Base-by-base conservation (phyloP, 208 protist species). In the Trypanosoma brucei region DNA sequence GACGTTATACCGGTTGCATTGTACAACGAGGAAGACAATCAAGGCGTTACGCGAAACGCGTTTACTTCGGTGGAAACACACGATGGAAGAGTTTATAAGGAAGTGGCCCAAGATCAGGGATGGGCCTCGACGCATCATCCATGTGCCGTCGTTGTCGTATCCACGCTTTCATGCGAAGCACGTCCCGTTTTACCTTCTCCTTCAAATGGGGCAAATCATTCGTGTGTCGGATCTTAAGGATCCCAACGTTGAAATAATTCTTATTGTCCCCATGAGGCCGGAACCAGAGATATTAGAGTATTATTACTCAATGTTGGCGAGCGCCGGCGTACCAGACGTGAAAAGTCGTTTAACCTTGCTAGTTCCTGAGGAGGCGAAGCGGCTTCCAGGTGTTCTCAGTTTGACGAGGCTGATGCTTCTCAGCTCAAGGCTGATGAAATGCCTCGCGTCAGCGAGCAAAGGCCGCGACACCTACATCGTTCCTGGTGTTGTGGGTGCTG, bases 61-160 rank as follows among this genome's bases (percentile, higher is more conserved):
- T 33, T 50, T 91, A 38, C 55, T 76, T 39, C 76, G 77, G 36
- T 96, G 91, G 88, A 70, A 71, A 40, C 72, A 86, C 48, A 94
- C 86, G 11, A 93, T 93, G 86, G 86, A 82, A n/a, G 68, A 81
- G 1, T 96, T 96, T 69, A 78, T 59, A 5, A 55, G 59, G 14
- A 60, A 68, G 3, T 96, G 91, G 88, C 79, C 79, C 0, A 53
- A 66, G 37, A 92, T 93, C 37, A 72, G 81, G n/a, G 66, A 79
- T 5, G 59, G 60, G 7, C 68, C 74, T 1, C 78, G 91, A 39
- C 79, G 72, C n/a, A 65, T 94, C 59, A 74, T 96, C 58, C 91
- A 96, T 76, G 53, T 94, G 3, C 88, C 91, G 9, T 96, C 91
- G 9, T 69, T 96, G 14, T 95, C 88, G 9, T 86, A 84, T 54